Conservation (phyloP, 139 green algal genomes). For the Ettlia oleoabundans region DNA sequence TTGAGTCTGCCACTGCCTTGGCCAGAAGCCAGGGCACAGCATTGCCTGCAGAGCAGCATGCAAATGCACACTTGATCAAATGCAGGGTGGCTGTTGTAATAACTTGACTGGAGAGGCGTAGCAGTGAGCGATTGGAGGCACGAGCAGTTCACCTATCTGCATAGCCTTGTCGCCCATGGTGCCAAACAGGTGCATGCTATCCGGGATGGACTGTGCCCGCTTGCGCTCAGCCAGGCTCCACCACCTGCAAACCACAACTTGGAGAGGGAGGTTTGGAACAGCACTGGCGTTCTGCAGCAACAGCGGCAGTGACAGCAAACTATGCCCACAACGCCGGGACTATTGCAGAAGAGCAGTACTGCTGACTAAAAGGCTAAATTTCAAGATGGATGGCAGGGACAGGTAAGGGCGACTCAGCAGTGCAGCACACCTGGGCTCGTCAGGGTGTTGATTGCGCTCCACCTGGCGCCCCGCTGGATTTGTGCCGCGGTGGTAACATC, state of each 20-base stretch:
- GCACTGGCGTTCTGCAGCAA: too few relatives aligned
- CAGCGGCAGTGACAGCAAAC: too few relatives aligned
- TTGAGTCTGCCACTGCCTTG: background rate
- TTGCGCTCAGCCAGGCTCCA: background rate
- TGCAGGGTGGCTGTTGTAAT: too few relatives aligned
- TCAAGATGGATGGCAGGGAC: too few relatives aligned
- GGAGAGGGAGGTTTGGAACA: too few relatives aligned
- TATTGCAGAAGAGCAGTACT: too few relatives aligned
- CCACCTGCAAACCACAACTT: background rate
- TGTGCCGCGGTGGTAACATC: background rate
- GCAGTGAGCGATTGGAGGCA: too few relatives aligned
- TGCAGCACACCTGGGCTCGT: background rate
- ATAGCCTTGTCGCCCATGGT: background rate
- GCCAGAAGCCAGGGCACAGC: slow-evolving; percentile 3
- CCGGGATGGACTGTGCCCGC: background rate
- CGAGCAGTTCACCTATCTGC: background rate
- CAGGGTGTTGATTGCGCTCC: background rate
- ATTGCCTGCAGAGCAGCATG: background rate
- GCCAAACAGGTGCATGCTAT: background rate
- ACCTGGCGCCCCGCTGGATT: background rate
- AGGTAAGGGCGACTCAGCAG: too few relatives aligned
- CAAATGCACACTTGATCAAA: background rate
- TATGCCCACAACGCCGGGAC: too few relatives aligned
- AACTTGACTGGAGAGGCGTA: too few relatives aligned
- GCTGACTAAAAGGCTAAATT: too few relatives aligned